Evolutionary conservation across 208 protist species (phyloP).

Genomic region (Giardia muris): DNA sequence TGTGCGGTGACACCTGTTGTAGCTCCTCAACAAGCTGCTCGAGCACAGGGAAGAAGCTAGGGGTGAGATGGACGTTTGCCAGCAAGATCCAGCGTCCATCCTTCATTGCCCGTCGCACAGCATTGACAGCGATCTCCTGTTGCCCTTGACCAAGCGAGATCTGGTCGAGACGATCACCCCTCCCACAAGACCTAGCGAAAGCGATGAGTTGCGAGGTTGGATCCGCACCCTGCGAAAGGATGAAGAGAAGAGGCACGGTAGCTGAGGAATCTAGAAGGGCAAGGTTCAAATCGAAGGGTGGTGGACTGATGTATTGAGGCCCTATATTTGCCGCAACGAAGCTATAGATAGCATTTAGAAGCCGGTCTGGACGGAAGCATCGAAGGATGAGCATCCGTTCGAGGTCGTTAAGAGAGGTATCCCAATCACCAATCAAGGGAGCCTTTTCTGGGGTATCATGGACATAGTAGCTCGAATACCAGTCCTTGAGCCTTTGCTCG

Average conservation of each 20-base stretch:
- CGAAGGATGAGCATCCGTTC: conserved; percentile 81
- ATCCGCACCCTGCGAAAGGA: conserved; percentile 84
- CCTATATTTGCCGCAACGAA: conserved; percentile 81
- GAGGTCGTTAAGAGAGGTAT: conserved; percentile 58
- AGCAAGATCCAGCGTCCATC: conserved; percentile 67
- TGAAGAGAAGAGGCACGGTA: conserved; percentile 80
- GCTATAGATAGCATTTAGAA: conserved; percentile 75
- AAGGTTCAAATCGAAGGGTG: conserved; percentile 70
- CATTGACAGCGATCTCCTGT: conserved; percentile 67
- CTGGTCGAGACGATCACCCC: conserved; percentile 57
- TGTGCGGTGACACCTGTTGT: conserved; percentile 61
- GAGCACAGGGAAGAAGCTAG: conserved; percentile 79
- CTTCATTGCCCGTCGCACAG: conserved; percentile 67
- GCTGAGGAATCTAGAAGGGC: conserved; percentile 60
- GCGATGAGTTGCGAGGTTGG: conserved; percentile 68
- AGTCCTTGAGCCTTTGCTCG: conserved; percentile 72
- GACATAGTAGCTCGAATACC: conserved; percentile 71
- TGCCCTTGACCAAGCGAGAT: conserved; percentile 87
- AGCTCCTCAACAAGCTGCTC: conserved; percentile 84
- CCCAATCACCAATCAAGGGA: conserved; percentile 77
- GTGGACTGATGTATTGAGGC: conserved; percentile 75
- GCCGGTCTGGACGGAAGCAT: conserved; percentile 80
- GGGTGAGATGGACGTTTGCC: conserved; percentile 90
- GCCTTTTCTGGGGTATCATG: conserved; percentile 70
- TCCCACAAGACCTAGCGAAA: conserved; percentile 61